These are phyloP conservation scores for Eragrostis nindensis DNA, from an alignment of 176 grass and related monocot genomes.

Conservation along the genomic window DNA sequence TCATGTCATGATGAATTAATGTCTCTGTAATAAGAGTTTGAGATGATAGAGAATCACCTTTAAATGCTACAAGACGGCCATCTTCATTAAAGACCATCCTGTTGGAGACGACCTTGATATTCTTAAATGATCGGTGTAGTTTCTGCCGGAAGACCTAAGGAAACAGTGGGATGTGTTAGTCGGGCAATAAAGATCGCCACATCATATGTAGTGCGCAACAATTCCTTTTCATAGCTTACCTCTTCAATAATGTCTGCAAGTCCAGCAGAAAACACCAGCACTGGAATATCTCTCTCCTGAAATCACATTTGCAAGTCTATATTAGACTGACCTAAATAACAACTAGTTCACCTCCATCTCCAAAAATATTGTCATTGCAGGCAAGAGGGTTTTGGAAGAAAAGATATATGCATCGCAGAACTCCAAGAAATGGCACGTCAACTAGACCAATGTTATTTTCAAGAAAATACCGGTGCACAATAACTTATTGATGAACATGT, in stretches of 20 bases:
- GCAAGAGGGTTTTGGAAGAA: neutral
- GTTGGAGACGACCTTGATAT: conserved; percentile 91
- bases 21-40: neutral
- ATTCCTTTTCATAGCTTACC: conserved; percentile 46
- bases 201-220: neutral
- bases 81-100: conserved; percentile 91
- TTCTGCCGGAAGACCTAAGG: conserved; percentile 90
- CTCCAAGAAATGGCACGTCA: conserved; percentile 5
- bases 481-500: neutral
- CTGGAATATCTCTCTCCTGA: conserved; percentile 84
- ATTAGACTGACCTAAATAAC: conserved; percentile 18
- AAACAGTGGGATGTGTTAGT: neutral
- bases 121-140: conserved; percentile 76
- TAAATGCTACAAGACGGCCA: conserved; percentile 80
- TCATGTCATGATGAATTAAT: neutral
- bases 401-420: neutral
- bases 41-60: conserved; percentile 53
- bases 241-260: conserved; percentile 97
- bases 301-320: conserved; percentile 31
- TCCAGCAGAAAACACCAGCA: conserved; percentile 94
- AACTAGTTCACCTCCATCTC: neutral
- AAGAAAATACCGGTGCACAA: neutral
- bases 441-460: neutral
- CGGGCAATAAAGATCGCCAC: neutral
- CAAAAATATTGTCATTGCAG: neutral